phyloP scores from a whole-genome alignment of 2,329 filamentous ascomycete species.

The Phaeosphaeria sp. region DNA sequence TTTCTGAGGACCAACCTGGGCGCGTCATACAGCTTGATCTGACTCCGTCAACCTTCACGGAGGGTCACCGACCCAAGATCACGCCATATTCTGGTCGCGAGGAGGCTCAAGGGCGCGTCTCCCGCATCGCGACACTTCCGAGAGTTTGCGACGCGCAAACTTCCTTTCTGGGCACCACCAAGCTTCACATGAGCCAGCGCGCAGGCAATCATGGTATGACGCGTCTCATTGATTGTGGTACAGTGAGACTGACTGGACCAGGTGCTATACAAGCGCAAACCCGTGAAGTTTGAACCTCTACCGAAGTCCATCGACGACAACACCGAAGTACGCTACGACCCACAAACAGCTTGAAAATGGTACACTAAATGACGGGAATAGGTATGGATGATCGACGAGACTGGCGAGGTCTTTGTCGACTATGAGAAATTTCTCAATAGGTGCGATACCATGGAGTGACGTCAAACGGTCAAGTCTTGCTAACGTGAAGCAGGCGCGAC shows the following conservation, averaged over 20 bases:
- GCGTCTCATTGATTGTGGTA: conserved; percentile 13
- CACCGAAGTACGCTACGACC: conserved; percentile 70
- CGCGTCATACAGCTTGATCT: conserved; percentile 23
- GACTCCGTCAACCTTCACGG: conserved; percentile 12
- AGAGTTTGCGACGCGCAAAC: conserved; percentile 37
- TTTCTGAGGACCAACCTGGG: conserved; percentile 32
- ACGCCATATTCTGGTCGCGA: conserved; percentile 3
- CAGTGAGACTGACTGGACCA: conserved; percentile 50
- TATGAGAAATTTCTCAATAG: conserved; percentile 88
- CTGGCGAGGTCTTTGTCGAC: conserved; percentile 84
- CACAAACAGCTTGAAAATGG: conserved; percentile 15
- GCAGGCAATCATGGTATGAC: conserved; percentile 41
- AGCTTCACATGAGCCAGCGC: conserved; percentile 41
- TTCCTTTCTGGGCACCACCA: conserved; percentile 8
- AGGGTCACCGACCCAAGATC: conserved; percentile 13
- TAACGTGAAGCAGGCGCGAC: conserved; percentile 70
- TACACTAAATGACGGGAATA: conserved; percentile 52
- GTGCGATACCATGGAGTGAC: conserved; percentile 59
- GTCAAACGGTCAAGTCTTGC: conserved; percentile 24
- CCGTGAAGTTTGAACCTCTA: conserved; percentile 79
- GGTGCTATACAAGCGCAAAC: conserved; percentile 97
- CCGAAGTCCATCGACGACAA: conserved; percentile 80
- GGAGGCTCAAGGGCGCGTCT: conserved; percentile 16
- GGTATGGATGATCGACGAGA: conserved; percentile 92
- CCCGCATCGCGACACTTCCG: conserved; percentile 30